Evolutionary conservation across 2,329 filamentous ascomycete species (phyloP), one percentile per base, ranked within the genome.

Genomic region (Talaromyces funiculosus): DNA sequence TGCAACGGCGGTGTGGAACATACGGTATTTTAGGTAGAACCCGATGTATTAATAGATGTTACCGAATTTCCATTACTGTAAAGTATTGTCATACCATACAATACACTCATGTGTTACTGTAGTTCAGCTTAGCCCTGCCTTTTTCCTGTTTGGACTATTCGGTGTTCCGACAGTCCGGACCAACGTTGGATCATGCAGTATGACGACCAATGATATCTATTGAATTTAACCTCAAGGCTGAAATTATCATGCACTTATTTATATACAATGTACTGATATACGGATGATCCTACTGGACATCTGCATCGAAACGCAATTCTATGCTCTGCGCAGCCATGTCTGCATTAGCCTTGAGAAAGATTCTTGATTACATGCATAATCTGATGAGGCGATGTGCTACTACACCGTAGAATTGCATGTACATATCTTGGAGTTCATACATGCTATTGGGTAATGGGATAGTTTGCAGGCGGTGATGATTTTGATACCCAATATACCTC

Each of bases 101-200:
- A 33, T 49, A 49, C 45, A 22, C 22, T 20, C 16, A 43, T 24
- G 31, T 10, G 31, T 1, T 26, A 12, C 12, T 24, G 12, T 7
- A 18, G 9, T 20, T n/a, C 47, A 53, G 12, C 12, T n/a, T 37
- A 38, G 10, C 33, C 51, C 51, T 38, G 35, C 31, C 51, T n/a
- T 38, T 54, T 24, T 40, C 51, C 51, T 54, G 35, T 54, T 54
- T 54, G 35, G 51, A 22, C 35, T 10, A 38, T 29, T 38, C 18
- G 40, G 12, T 26, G 24, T 47, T 57, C 55, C 55, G 55, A 57
- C 42, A 57, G 42, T 49, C 43, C 55, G 55, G 55, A 47, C 55
- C 55, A 47, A 57, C 40, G 51, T n/a, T 54, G 38, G 26, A 5
- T 35, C 51, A 54, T 54, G 51, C 51, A 54, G 16, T 37, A 29